These are phyloP conservation scores for Nakaseomyces glabratus DNA, from an alignment of 1,139 yeast genomes.

Conservation along the genomic window DNA sequence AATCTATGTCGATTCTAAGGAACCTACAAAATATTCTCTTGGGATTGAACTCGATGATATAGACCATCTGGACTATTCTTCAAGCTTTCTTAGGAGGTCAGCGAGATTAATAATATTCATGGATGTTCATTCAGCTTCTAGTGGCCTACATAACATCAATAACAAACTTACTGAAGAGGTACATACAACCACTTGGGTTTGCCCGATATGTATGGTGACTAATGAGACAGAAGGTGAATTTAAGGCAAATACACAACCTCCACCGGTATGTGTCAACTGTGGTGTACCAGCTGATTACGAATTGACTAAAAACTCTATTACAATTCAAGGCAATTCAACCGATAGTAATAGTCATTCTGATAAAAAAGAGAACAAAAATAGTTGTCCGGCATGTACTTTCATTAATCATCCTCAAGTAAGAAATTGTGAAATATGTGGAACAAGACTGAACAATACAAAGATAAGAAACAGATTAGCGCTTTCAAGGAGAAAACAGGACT, in stretches of 20 bases:
- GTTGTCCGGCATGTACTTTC: slow-evolving; percentile 79
- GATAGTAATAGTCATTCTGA: not conserved
- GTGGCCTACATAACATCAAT: not conserved
- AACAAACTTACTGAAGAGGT: slow-evolving; percentile 20
- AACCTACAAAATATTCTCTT: slow-evolving; percentile 39
- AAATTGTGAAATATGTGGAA: slow-evolving; percentile 83
- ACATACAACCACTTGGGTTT: slow-evolving; percentile 56
- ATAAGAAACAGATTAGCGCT: slow-evolving; percentile 11
- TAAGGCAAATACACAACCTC: slow-evolving; percentile 30
- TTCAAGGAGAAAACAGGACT: slow-evolving; percentile 18
- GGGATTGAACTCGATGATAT: slow-evolving; percentile 44
- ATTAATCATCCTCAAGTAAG: slow-evolving; percentile 71
- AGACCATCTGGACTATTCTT: slow-evolving; percentile 38
- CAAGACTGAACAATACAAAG: slow-evolving; percentile 37
- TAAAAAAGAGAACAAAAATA: slow-evolving; percentile 32
- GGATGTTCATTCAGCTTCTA: not conserved
- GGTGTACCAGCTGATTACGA: slow-evolving; percentile 49
- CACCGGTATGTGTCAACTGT: slow-evolving; percentile 64
- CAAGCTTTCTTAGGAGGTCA: slow-evolving; percentile 66
- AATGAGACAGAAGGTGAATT: slow-evolving; percentile 41
- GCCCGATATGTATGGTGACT: slow-evolving; percentile 72
- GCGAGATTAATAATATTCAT: slow-evolving; percentile 53
- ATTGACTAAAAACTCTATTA: slow-evolving; percentile 28
- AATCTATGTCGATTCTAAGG: slow-evolving; percentile 55
- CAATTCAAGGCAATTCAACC: slow-evolving; percentile 8